Percentiles rank a stretch among this genome's conserved stretches.
Evolutionary conservation across 2,329 filamentous ascomycete species (phyloP).

Genomic region (Xylariaceae sp.): DNA sequence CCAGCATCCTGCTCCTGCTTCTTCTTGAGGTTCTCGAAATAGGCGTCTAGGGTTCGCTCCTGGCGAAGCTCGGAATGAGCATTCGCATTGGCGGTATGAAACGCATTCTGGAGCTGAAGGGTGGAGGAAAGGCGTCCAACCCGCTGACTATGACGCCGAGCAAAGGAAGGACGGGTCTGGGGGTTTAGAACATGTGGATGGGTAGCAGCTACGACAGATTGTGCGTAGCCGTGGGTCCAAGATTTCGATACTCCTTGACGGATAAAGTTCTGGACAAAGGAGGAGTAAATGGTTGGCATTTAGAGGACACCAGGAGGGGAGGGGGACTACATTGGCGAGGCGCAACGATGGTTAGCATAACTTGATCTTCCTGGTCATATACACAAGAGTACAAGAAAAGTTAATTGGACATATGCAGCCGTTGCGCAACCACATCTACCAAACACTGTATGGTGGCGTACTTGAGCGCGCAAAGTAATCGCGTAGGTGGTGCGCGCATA

Average conservation of each 20-base stretch:
- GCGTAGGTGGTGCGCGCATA: too few relatives aligned
- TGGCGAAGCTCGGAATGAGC: slow-evolving; percentile 64
- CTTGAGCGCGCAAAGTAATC: too few relatives aligned
- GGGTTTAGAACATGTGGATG: slow-evolving; percentile 79
- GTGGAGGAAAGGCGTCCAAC: slow-evolving; percentile 62
- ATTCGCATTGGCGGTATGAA: slow-evolving; percentile 65
- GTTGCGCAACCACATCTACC: too few relatives aligned
- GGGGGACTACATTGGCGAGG: slow-evolving; percentile 53
- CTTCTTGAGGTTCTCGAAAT: slow-evolving; percentile 89
- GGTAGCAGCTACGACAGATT: slow-evolving; percentile 94
- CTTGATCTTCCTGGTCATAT: not conserved
- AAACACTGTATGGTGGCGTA: too few relatives aligned
- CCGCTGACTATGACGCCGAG: slow-evolving; percentile 62
- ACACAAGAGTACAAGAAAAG: not conserved
- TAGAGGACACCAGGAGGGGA: slow-evolving; percentile 75
- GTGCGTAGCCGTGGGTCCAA: slow-evolving; percentile 96
- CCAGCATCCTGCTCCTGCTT: slow-evolving; percentile 49
- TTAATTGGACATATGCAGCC: too few relatives aligned
- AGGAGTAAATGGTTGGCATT: slow-evolving; percentile 83
- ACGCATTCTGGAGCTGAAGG: slow-evolving; percentile 78
- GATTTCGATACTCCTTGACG: slow-evolving; percentile 91
- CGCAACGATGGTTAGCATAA: slow-evolving; percentile 25
- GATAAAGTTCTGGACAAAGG: slow-evolving; percentile 81
- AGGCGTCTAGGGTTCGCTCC: slow-evolving; percentile 78
- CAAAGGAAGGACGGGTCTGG: slow-evolving; percentile 70